Evolutionary conservation across 495 filamentous ascomycete genomes (phyloP).

Genomic region (Xylaria intraflava): DNA sequence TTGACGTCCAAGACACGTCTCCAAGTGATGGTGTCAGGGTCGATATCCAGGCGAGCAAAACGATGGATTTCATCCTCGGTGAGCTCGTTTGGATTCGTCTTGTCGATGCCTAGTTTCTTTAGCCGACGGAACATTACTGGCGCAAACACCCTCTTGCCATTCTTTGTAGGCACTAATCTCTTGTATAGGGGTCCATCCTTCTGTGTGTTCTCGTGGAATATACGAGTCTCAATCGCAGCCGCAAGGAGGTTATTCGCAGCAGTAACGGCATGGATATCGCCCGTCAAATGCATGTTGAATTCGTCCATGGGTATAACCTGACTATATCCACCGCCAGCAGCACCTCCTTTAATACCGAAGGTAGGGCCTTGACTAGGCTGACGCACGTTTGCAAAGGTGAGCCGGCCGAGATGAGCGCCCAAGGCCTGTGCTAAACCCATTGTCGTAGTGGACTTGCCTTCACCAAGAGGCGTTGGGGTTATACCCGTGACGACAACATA

Average conservation of each 20-base stretch:
- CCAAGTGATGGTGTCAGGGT: constrained; percentile 96
- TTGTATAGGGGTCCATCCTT: constrained; percentile 86
- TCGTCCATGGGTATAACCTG: constrained; percentile 99
- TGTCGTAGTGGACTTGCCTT: constrained; percentile 98
- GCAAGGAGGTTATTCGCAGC: constrained; percentile 98
- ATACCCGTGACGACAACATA: constrained; percentile 94
- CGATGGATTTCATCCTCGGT: constrained; percentile 80
- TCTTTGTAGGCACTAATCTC: constrained; percentile 81
- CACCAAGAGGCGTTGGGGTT: constrained; percentile 93
- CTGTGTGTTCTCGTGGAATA: constrained; percentile 95
- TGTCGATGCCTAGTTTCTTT: constrained; percentile 91
- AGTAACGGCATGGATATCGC: constrained; percentile 95
- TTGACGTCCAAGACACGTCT: constrained; percentile 94
- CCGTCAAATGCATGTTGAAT: constrained; percentile 96
- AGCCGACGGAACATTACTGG: constrained; percentile 87
- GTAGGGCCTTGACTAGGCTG: constrained; percentile 97
- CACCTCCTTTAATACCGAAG: constrained; percentile 97
- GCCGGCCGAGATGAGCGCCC: constrained; percentile 75
- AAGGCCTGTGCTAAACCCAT: constrained; percentile 93
- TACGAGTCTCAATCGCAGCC: constrained; percentile 93
- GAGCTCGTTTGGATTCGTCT: constrained; percentile 85
- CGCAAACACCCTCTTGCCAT: constrained; percentile 78
- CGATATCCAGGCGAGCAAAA: constrained; percentile 91
- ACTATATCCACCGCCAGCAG: constrained; percentile 93
- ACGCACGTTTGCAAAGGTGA: constrained; percentile 92